Evolutionary conservation across 495 filamentous ascomycete species (phyloP).

Genomic region (Hyaloscypha finlandica): DNA sequence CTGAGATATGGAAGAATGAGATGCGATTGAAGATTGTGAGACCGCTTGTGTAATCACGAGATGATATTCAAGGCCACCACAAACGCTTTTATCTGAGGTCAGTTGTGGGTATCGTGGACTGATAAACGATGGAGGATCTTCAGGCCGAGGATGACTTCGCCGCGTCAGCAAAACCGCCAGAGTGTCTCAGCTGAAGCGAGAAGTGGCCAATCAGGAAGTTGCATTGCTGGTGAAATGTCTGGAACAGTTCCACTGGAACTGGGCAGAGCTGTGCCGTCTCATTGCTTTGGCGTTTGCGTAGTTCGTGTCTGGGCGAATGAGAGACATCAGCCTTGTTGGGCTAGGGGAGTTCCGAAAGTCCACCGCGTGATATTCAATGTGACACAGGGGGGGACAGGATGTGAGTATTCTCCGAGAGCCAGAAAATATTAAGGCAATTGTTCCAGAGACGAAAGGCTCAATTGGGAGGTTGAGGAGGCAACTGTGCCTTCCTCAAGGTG

Average conservation of each 20-base stretch:
- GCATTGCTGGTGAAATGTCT: not conserved
- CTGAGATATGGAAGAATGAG: not conserved
- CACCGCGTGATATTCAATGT: not conserved
- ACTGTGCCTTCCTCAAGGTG: too few relatives aligned
- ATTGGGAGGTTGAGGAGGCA: too few relatives aligned
- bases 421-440: too few relatives aligned
- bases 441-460: too few relatives aligned
- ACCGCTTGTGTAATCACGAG: conserved; percentile 5
- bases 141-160: conserved; percentile 9
- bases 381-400: too few relatives aligned
- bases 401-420: too few relatives aligned
- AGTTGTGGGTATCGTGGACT: conserved; percentile 5
- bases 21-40: not conserved
- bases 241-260: not conserved
- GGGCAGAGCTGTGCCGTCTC: not conserved
- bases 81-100: not conserved
- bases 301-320: not conserved
- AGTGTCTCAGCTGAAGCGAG: conserved; percentile 5
- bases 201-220: conserved; percentile 10
- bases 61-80: not conserved
- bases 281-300: not conserved
- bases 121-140: conserved; percentile 17
- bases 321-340: not conserved
- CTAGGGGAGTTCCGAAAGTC: not conserved
- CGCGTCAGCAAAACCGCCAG: conserved; percentile 22